These are phyloP conservation scores for Teunomyces gatunensis DNA, from an alignment of 805 yeast genomes.

Conservation along the genomic window DNA sequence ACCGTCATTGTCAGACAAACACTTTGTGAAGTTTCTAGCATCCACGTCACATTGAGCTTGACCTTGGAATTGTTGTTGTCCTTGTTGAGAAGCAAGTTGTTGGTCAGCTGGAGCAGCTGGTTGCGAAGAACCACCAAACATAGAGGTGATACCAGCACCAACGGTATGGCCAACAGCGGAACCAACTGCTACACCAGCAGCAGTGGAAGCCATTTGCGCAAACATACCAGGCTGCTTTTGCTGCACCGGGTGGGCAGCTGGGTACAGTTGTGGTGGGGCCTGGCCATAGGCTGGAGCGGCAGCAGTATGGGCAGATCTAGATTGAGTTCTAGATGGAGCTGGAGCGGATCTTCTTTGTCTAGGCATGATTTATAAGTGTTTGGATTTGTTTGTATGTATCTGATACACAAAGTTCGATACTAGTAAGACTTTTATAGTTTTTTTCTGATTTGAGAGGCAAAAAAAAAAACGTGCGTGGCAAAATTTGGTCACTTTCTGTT, in stretches of 20 bases:
- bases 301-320: conserved; percentile 75
- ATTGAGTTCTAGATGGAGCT: conserved; percentile 44
- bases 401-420: neutral
- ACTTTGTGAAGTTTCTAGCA: conserved; percentile 93
- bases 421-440: conserved; percentile 2
- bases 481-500: neutral
- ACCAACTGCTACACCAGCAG: conserved; percentile 99
- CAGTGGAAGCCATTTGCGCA: conserved; percentile 97
- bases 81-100: conserved; percentile 37
- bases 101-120: conserved; percentile 48
- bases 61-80: conserved; percentile 34
- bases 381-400: neutral
- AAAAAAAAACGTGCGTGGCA: conserved; percentile 6
- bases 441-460: neutral
- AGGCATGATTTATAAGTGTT: conserved; percentile 30
- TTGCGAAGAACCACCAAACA: conserved; percentile 72
- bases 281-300: conserved; percentile 45
- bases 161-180: conserved; percentile 95
- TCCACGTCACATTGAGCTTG: conserved; percentile 78
- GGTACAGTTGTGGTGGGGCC: conserved; percentile 21
- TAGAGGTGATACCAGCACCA: conserved; percentile 88
- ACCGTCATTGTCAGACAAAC: conserved; percentile 90
- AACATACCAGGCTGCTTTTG: conserved; percentile 76
- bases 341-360: conserved; percentile 56
- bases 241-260: conserved; percentile 51